phyloP scores from a whole-genome alignment of 306 rosid species.

The Dryas alaskensis region DNA sequence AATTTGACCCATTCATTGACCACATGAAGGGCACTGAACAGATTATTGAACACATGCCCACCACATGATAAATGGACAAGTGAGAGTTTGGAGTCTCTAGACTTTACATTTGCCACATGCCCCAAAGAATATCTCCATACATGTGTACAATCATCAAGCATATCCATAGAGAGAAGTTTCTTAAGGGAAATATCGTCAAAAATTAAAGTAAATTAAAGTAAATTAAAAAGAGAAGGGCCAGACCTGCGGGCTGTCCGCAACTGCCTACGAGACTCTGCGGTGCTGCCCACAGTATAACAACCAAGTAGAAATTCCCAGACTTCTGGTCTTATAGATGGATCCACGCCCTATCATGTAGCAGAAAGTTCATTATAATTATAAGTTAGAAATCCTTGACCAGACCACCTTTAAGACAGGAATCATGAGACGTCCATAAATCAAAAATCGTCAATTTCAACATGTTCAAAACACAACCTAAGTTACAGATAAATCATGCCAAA shows the following conservation, averaged over 20 bases:
- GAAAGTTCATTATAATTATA: background rate
- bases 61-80: background rate
- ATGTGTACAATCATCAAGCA: background rate
- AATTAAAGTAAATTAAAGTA: background rate
- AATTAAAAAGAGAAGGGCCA: conserved; percentile 7
- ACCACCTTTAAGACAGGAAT: background rate
- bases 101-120: background rate
- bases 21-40: background rate
- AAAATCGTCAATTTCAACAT: background rate
- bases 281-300: conserved; percentile 76
- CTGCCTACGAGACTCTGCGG: conserved; percentile 61
- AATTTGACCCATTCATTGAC: background rate
- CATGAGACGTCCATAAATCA: background rate
- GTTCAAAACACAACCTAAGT: background rate
- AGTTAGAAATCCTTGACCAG: background rate
- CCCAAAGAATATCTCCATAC: background rate
- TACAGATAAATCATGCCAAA: background rate
- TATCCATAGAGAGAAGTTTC: background rate
- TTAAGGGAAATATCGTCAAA: background rate
- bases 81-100: background rate
- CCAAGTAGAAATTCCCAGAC: conserved; percentile 98
- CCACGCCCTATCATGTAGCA: conserved; percentile 65
- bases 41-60: background rate
- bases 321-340: conserved; percentile 82
- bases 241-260: conserved; percentile 86